These are phyloP conservation scores for Xerocomus minutiporus DNA, from an alignment of 1,284 basidiomycete species.

Conservation along the genomic window DNA sequence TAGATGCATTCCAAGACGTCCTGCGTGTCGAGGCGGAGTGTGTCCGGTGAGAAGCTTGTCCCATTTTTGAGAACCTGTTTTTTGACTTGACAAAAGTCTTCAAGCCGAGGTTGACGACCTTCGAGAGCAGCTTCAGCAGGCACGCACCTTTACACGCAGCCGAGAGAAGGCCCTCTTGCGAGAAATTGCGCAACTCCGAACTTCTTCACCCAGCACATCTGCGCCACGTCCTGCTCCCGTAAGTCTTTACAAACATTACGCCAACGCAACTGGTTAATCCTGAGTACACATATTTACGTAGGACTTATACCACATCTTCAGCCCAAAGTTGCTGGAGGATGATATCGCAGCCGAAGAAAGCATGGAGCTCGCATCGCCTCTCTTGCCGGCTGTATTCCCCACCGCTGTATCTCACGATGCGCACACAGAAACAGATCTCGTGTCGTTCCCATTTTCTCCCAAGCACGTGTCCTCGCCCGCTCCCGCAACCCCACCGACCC, in stretches of 20 bases:
- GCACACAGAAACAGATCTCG: constrained; percentile 15
- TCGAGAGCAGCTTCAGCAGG: constrained; percentile 23
- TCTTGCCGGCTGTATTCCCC: constrained; percentile 36
- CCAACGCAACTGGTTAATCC: background rate
- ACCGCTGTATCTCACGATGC: background rate
- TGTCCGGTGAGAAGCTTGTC: constrained; percentile 25
- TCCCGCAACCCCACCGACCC: background rate
- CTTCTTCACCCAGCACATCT: background rate
- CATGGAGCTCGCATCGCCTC: constrained; percentile 58
- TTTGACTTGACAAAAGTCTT: constrained; percentile 14
- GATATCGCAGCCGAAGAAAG: constrained; percentile 40
- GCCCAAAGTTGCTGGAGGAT: constrained; percentile 19
- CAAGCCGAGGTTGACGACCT: constrained; percentile 25
- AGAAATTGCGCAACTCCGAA: constrained; percentile 24
- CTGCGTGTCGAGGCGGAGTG: constrained; percentile 35
- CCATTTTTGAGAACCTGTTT: background rate
- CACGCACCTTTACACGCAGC: constrained; percentile 9
- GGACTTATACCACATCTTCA: constrained; percentile 12
- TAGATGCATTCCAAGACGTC: constrained; percentile 20
- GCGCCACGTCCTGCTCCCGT: constrained; percentile 5
- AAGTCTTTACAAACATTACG: background rate
- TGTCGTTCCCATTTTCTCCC: constrained; percentile 27
- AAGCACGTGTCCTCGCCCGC: constrained; percentile 14
- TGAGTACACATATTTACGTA: constrained; percentile 1
- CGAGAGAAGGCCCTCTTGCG: constrained; percentile 24